Percentiles rank a stretch among this genome's conserved stretches.
Evolutionary conservation across 2,329 filamentous ascomycete genomes (phyloP).

Genomic region (Akanthomyces dipterigenus): DNA sequence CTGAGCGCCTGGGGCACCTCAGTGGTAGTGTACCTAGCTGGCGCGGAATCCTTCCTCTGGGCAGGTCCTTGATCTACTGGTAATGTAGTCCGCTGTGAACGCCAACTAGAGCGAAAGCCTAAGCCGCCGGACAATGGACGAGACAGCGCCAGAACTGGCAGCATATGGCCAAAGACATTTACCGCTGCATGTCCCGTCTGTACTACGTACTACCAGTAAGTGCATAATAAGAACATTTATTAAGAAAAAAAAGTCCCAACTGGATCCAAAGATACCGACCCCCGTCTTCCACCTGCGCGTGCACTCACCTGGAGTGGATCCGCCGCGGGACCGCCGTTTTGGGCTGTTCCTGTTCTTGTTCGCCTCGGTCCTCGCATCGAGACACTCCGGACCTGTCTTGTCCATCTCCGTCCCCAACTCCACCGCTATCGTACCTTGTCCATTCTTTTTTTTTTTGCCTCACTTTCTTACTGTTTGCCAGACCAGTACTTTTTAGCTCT

Average conservation of each 20-base stretch:
- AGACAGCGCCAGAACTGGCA: too few species aligned
- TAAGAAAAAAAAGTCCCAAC: neutral
- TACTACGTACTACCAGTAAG: too few species aligned
- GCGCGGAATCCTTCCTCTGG: neutral
- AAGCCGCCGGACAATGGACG: too few species aligned
- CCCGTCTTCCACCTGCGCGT: neutral
- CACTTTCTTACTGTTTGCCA: too few species aligned
- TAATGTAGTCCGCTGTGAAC: too few species aligned
- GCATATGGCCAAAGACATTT: too few species aligned
- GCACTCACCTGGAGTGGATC: neutral
- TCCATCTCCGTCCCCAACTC: neutral
- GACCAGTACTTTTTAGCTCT: neutral
- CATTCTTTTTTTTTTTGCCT: neutral
- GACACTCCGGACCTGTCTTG: neutral
- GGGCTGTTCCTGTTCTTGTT: neutral
- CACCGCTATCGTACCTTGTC: neutral
- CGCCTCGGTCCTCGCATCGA: constrained; percentile 1
- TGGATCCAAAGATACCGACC: neutral
- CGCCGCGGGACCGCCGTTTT: constrained; percentile 4
- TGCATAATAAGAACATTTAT: too few species aligned
- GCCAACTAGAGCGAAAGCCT: too few species aligned
- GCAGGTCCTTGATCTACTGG: neutral
- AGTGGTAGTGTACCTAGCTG: too few species aligned
- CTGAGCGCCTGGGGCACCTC: too few species aligned
- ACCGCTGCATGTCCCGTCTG: too few species aligned